Conservation (phyloP, 1,139 yeast genomes). For the Yamadazyma spencermartinsiae region DNA sequence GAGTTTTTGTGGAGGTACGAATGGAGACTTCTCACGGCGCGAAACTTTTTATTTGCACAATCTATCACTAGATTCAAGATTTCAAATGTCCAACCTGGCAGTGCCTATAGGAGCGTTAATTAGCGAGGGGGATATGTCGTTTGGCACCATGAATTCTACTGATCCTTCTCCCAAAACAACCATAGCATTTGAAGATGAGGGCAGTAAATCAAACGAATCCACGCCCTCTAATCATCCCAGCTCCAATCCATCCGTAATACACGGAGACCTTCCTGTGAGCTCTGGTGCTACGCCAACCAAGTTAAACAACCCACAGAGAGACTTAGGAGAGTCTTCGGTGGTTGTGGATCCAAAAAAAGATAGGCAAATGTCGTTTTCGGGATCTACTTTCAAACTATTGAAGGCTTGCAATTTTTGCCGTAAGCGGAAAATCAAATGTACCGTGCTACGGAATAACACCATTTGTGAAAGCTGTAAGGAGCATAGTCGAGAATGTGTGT, state of each 20-base stretch:
- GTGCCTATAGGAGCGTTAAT: constrained; percentile 3
- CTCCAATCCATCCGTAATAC: too few relatives aligned
- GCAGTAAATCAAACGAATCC: not conserved
- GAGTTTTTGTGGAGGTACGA: too few relatives aligned
- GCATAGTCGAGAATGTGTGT: constrained; percentile 18
- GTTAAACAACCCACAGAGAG: too few relatives aligned
- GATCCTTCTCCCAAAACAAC: not conserved
- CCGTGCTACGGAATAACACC: constrained; percentile 8
- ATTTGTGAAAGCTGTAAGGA: constrained; percentile 20
- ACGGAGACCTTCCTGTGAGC: too few relatives aligned
- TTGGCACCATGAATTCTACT: constrained; percentile 1
- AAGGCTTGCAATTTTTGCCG: constrained; percentile 23
- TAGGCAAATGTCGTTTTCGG: constrained; percentile 5
- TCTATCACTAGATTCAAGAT: too few relatives aligned
- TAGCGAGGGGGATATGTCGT: constrained; percentile 3
- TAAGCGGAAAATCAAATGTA: constrained; percentile 22
- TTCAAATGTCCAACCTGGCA: constrained; percentile 1
- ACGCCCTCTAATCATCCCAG: not conserved
- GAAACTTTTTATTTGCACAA: too few relatives aligned
- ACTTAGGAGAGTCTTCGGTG: too few relatives aligned
- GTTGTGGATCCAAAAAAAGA: too few relatives aligned
- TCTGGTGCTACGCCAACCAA: too few relatives aligned
- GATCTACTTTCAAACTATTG: constrained; percentile 17
- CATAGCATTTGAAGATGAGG: not conserved
- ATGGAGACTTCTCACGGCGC: too few relatives aligned